Conservation (phyloP, 2,329 filamentous ascomycete genomes). For the Pseudohalonectria lignicola region DNA sequence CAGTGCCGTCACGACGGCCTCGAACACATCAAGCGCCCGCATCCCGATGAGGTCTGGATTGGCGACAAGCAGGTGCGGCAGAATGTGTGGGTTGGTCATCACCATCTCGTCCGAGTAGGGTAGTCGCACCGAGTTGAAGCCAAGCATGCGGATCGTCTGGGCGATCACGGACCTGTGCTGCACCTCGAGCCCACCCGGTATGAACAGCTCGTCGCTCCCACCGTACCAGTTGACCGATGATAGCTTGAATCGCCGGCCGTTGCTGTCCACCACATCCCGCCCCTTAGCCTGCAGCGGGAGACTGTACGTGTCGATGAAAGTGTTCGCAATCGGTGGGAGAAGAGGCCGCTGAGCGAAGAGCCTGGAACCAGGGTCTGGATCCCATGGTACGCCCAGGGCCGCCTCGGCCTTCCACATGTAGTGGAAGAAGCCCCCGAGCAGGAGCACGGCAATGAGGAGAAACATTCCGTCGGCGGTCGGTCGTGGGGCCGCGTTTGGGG, state of each 20-base stretch:
- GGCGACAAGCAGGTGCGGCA: conserved; percentile 37
- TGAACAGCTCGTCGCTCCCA: conserved; percentile 54
- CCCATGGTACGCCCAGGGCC: conserved; percentile 32
- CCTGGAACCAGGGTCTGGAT: conserved; percentile 32
- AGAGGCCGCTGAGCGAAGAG: conserved; percentile 38
- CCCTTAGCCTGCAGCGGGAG: conserved; percentile 50
- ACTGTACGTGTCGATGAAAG: conserved; percentile 33
- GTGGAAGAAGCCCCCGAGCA: conserved; percentile 26
- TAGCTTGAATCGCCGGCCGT: conserved; percentile 48
- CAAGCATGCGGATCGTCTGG: conserved; percentile 44
- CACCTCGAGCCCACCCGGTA: conserved; percentile 52
- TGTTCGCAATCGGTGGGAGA: conserved; percentile 27
- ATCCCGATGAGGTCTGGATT: conserved; percentile 49
- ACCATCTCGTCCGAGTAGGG: conserved; percentile 63
- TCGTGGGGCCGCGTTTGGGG: conserved; percentile 11
- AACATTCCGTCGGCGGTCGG: no score
- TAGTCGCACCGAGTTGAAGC: conserved; percentile 60
- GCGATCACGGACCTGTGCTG: conserved; percentile 52
- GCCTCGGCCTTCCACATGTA: conserved; percentile 34
- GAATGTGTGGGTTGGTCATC: conserved; percentile 43
- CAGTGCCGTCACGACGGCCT: conserved; percentile 45
- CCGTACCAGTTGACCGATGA: conserved; percentile 62
- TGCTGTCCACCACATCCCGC: conserved; percentile 47
- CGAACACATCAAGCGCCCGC: conserved; percentile 49
- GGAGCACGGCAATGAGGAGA: conserved; percentile 22